Base-by-base conservation (phyloP, 176 grass and related monocot genomes). In the Avena insularis region DNA sequence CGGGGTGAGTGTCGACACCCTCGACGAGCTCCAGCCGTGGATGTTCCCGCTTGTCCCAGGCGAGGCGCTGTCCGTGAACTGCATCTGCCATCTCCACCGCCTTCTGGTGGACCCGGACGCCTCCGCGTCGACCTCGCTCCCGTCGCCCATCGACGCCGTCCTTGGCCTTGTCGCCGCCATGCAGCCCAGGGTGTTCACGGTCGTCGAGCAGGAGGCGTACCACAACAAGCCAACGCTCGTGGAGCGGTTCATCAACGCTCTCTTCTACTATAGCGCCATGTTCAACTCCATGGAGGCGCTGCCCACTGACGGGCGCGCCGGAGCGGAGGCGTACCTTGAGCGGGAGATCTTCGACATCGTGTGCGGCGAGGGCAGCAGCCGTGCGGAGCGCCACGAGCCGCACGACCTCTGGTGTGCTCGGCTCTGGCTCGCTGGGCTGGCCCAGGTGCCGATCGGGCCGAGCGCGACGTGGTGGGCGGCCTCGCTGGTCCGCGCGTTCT, bases 351-450 rank as follows among this genome's bases (percentile, higher is more conserved):
- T 83, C 45, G 88, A 98, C 83, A 86, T 98, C 19, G 92, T 98
- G 5, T 88, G 91, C 79, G 75, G 86, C 69, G 96, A 95, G 75
- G 96, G 96, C 29, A 83, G 51, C 40, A 81, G 50, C 6, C 90
- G 96, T 38, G 19, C 33, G 2, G 91, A 98, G 85, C 91, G 96
- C n/a, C 96, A 98, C 79, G 96, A 98, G 85, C 62, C 64, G 81
- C 53, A 88, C 20, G 12, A 13, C 0, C 57, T 59, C n/a, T 98
- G 96, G 96, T 33, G 21, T 19, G 83, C n/a, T 15, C 89, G 96
- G 48, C 38, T 95, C 17, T 31, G 3, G 2, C 77, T 56, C 2
- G 84, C 75, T 4, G 96, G 96, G 21, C 11, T 98, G 2, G 4
- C 6, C 5, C 87, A 89, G 55, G 71, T 98, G 23, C 88, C 84